phyloP scores from a whole-genome alignment of 345 rosid species.

The Salix purpurea region DNA sequence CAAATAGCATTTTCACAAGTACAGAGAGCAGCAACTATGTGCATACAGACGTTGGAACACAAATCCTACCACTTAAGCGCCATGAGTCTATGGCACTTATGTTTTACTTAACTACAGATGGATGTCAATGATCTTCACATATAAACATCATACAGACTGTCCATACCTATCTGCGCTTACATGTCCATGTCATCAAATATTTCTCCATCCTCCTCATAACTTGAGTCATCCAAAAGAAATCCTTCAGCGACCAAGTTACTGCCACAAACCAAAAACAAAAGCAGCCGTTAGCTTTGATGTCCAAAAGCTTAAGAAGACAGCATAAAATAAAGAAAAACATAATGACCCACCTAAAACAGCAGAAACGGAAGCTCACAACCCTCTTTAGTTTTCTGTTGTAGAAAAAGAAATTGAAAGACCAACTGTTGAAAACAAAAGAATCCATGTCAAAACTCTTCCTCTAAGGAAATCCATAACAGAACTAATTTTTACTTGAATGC shows the following conservation, averaged over 20 bases:
- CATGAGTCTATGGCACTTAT: not conserved
- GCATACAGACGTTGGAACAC: constrained; percentile 5
- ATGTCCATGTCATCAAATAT: constrained; percentile 82
- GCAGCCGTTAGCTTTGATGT: not conserved
- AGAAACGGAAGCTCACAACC: constrained; percentile 70
- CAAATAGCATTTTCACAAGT: not conserved
- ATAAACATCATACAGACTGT: constrained; percentile 13
- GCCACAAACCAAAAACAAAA: constrained; percentile 21
- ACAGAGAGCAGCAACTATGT: constrained; percentile 5
- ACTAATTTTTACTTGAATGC: not conserved
- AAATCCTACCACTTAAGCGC: constrained; percentile 15
- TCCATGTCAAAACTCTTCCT: not conserved
- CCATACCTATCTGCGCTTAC: constrained; percentile 26
- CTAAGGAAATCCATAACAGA: not conserved
- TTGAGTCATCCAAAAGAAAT: constrained; percentile 34
- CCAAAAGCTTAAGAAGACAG: not conserved
- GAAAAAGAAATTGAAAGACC: constrained; percentile 94
- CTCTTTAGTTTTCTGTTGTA: constrained; percentile 90
- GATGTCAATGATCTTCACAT: constrained; percentile 13
- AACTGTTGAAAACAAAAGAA: constrained; percentile 40
- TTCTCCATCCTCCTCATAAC: constrained; percentile 61
- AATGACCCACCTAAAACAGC: constrained; percentile 65
- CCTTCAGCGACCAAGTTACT: constrained; percentile 77
- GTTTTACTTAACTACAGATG: not conserved
- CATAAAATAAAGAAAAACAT: not conserved